phyloP scores from a whole-genome alignment of 129 eudicot genomes.

The Heracleum sosnowskyi region DNA sequence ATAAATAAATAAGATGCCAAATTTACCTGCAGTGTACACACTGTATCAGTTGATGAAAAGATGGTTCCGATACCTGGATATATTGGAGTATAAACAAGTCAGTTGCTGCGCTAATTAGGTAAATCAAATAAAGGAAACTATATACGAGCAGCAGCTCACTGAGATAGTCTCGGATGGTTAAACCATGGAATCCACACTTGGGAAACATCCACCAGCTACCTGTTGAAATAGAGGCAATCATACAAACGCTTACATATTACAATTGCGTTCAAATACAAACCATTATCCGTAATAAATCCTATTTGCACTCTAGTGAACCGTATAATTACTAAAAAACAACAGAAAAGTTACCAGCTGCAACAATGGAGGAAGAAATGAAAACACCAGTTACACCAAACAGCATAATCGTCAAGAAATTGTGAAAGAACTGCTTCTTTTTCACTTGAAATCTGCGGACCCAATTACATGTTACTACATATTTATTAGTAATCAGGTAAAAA shows the following conservation, averaged over 20 bases:
- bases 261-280: not conserved
- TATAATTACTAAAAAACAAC: not conserved
- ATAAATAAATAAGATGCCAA: not conserved
- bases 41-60: constrained; percentile 94
- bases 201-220: constrained; percentile 86
- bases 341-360: constrained; percentile 48
- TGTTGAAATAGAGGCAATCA: constrained; percentile 10
- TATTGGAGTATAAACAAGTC: constrained; percentile 6
- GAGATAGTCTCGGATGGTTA: constrained; percentile 70
- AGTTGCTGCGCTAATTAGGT: not conserved
- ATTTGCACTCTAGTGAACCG: no score
- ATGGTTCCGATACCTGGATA: constrained; percentile 77
- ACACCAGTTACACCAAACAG: constrained; percentile 82
- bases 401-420: constrained; percentile 85
- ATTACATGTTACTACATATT: not conserved
- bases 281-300: not conserved
- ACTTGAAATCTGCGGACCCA: constrained; percentile 63
- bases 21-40: constrained; percentile 89
- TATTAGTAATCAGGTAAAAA: not conserved
- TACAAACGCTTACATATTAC: not conserved
- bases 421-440: constrained; percentile 90
- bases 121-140: not conserved
- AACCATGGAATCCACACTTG: constrained; percentile 45
- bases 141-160: constrained; percentile 24
- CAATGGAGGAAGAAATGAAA: constrained; percentile 64